phyloP scores from a whole-genome alignment of 306 rosid genomes.

The Quercus glauca region DNA sequence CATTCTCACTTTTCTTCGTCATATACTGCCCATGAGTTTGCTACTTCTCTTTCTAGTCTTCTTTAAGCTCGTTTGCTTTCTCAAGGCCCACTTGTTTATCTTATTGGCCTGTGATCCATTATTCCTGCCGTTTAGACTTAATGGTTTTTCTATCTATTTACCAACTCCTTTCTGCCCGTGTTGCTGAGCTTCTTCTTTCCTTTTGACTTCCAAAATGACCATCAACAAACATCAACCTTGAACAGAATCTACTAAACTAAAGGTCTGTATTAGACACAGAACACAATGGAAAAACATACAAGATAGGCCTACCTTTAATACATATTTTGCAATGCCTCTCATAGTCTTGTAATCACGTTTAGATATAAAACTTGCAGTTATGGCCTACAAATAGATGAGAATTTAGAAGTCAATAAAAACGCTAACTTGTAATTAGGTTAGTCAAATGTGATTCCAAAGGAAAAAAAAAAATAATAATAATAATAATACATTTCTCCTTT shows the following conservation, averaged over 20 bases:
- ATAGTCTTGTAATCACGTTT: slow-evolving; percentile 70
- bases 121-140: too few species aligned
- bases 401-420: slow-evolving; percentile 13
- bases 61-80: too few species aligned
- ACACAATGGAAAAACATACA: slow-evolving; percentile 9
- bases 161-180: too few species aligned
- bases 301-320: slow-evolving; percentile 45
- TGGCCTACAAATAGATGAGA: slow-evolving; percentile 50
- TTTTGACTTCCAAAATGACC: too few species aligned
- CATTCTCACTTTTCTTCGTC: too few species aligned
- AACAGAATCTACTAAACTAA: slow-evolving; percentile 10
- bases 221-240: slow-evolving; percentile 22
- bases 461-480: too few species aligned
- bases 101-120: too few species aligned
- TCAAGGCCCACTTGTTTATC: too few species aligned
- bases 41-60: too few species aligned
- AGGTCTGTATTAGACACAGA: slow-evolving; percentile 11
- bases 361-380: slow-evolving; percentile 78
- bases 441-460: background rate
- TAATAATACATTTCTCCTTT: background rate
- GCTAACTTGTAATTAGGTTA: background rate
- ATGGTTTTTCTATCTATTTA: too few species aligned
- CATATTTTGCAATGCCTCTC: slow-evolving; percentile 61
- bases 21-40: too few species aligned
- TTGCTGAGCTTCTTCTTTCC: too few species aligned